Base-by-base conservation (phyloP, 2,329 filamentous ascomycete species). In the Macrophomina phaseolina region DNA sequence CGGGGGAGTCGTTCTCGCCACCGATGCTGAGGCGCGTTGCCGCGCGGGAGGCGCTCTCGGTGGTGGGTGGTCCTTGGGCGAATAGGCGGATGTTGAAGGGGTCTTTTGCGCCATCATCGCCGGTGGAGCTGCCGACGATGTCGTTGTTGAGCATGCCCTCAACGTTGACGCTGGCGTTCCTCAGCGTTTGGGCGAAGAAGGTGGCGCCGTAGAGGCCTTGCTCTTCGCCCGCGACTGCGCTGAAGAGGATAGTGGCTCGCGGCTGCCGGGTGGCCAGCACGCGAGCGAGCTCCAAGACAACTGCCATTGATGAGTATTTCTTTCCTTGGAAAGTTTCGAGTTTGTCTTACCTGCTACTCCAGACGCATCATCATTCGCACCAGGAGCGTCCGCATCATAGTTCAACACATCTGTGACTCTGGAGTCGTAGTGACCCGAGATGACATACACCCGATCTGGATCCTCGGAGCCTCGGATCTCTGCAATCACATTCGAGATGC, bases 131-230 rank as follows among this genome's bases (percentile, higher is more conserved):
- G 42, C 86, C 86, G 5, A 88, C 82, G 66, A 87, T 86, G 74
- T 88, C 85, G 76, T 85, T 84, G 69, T 83, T 88, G 65, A 85
- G 81, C 80, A 87, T 86, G 14, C 81, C 86, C 74, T 86, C 84
- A 3, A 88, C 84, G 71, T 87, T 83, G 8, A 81, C 81, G 55
- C 78, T 83, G 5, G 80, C 76, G 70, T 86, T 85, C 38, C 81
- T 82, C 61, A 86, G 81, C 0, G 81, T 84, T 70, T 84, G 81
- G 1, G 86, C 86, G 5, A 87, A 77, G 74, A 83, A 83, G 3
- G 77, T 76, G 4, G 84, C 77, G 3, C 86, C 86, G 64, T 84
- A 84, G 2, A 87, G 80, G 5, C 78, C 79, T 76, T 88, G 86
- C 69, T 88, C 86, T 73, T 88, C 86, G 14, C 85, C 86, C 1